Conservation (phyloP, 1,139 yeast genomes). For the Candida mesenterica region DNA sequence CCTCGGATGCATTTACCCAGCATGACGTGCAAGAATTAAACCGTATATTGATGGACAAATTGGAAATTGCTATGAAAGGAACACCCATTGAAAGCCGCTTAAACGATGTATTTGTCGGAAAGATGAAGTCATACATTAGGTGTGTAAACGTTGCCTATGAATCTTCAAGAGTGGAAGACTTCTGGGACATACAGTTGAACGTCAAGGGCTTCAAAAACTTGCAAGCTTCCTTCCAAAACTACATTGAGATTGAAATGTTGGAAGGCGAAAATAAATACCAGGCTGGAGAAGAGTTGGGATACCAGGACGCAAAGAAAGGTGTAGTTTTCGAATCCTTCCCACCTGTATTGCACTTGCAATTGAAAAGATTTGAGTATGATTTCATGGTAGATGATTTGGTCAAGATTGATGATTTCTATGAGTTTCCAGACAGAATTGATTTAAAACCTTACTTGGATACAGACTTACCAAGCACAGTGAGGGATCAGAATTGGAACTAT, state of each 20-base stretch:
- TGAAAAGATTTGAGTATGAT: slow-evolving; percentile 93
- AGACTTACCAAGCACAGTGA: slow-evolving; percentile 41
- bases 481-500: slow-evolving; percentile 68
- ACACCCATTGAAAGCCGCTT: slow-evolving; percentile 78
- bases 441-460: slow-evolving; percentile 75
- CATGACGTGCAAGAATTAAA: slow-evolving; percentile 97
- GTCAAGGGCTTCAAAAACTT: slow-evolving; percentile 80
- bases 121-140: slow-evolving; percentile 91
- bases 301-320: slow-evolving; percentile 96
- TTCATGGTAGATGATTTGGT: slow-evolving; percentile 86
- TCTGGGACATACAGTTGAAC: slow-evolving; percentile 96
- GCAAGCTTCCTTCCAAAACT: slow-evolving; percentile 76
- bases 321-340: slow-evolving; percentile 91
- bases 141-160: slow-evolving; percentile 96
- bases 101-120: slow-evolving; percentile 88
- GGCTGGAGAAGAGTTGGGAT: slow-evolving; percentile 80
- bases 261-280: slow-evolving; percentile 95
- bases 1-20: slow-evolving; percentile 93
- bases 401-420: slow-evolving; percentile 89
- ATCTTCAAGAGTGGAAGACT: slow-evolving; percentile 88
- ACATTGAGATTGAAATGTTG: slow-evolving; percentile 83
- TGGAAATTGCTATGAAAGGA: slow-evolving; percentile 90
- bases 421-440: slow-evolving; percentile 83
- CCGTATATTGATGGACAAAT: slow-evolving; percentile 90
- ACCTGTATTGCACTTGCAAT: slow-evolving; percentile 86